Evolutionary conservation across 148 eudicot genomes (phyloP).

Genomic region (Pharnaceum exiguum): DNA sequence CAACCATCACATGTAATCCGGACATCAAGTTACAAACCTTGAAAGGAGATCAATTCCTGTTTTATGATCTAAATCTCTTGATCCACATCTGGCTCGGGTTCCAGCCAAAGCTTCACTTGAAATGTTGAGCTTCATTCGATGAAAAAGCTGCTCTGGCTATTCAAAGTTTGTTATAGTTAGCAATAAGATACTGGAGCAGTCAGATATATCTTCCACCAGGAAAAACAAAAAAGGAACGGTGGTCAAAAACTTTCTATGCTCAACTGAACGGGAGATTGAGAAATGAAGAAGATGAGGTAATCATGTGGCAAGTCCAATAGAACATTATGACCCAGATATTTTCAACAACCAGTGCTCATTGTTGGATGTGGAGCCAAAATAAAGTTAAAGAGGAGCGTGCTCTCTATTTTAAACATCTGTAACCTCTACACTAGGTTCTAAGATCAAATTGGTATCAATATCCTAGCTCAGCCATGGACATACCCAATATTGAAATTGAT

Average conservation of each 20-base stretch:
- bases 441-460: too few relatives aligned
- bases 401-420: too few relatives aligned
- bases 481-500: too few relatives aligned
- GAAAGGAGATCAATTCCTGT: constrained; percentile 82
- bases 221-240: too few relatives aligned
- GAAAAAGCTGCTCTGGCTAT: constrained; percentile 95
- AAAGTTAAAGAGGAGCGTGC: too few relatives aligned
- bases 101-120: constrained; percentile 95
- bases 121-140: constrained; percentile 58
- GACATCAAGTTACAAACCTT: constrained; percentile 38
- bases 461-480: too few relatives aligned
- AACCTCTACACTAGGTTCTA: too few relatives aligned
- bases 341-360: too few relatives aligned
- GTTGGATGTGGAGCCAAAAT: too few relatives aligned
- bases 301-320: not conserved
- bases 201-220: not conserved
- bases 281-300: constrained; percentile 95
- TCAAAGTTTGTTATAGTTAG: constrained; percentile 21
- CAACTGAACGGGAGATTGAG: constrained; percentile 58
- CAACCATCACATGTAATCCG: too few relatives aligned
- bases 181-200: not conserved
- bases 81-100: constrained; percentile 81
- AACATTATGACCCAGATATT: too few relatives aligned
- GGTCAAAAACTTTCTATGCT: constrained; percentile 45
- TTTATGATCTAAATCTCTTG: constrained; percentile 57